phyloP scores from a whole-genome alignment of 2,329 filamentous ascomycete species.

The Ascochyta koolunga region DNA sequence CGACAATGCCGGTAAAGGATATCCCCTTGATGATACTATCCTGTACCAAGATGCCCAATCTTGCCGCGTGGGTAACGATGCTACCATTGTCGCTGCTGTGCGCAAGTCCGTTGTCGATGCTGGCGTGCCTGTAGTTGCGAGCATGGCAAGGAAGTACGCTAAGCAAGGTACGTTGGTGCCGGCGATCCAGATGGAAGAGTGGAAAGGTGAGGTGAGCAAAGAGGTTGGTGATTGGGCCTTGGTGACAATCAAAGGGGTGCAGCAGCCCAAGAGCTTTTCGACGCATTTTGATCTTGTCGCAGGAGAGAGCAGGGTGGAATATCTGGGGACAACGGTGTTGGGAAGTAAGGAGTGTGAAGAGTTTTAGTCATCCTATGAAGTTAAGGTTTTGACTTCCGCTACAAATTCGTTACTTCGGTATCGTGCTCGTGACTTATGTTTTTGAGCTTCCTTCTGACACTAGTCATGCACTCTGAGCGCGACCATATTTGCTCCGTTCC shows the following conservation, averaged over 20 bases:
- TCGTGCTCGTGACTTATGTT: not conserved
- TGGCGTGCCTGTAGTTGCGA: not conserved
- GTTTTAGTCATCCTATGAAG: not conserved
- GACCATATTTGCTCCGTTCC: too few species aligned
- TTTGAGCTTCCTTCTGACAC: not conserved
- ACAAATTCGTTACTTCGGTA: not conserved
- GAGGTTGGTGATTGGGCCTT: slow-evolving; percentile 1
- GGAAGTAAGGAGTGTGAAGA: not conserved
- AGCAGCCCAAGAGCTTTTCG: not conserved
- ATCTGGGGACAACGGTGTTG: not conserved
- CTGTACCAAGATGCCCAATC: slow-evolving; percentile 9
- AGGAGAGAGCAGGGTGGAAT: slow-evolving; percentile 1
- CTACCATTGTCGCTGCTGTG: slow-evolving; percentile 9
- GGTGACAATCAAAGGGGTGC: slow-evolving; percentile 1
- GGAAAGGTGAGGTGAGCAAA: slow-evolving; percentile 2
- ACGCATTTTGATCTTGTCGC: slow-evolving; percentile 12
- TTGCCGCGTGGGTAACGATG: slow-evolving; percentile 1
- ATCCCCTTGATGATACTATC: slow-evolving; percentile 2
- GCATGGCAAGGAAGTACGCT: slow-evolving; percentile 1
- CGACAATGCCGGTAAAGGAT: slow-evolving; percentile 10
- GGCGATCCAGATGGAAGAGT: slow-evolving; percentile 3
- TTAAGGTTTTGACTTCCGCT: not conserved
- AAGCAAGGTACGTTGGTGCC: slow-evolving; percentile 9
- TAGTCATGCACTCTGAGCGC: too few species aligned
- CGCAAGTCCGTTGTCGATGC: slow-evolving; percentile 4